Evolutionary conservation across 2,329 filamentous ascomycete species (phyloP).

Genomic region (Cytospora chrysosperma): DNA sequence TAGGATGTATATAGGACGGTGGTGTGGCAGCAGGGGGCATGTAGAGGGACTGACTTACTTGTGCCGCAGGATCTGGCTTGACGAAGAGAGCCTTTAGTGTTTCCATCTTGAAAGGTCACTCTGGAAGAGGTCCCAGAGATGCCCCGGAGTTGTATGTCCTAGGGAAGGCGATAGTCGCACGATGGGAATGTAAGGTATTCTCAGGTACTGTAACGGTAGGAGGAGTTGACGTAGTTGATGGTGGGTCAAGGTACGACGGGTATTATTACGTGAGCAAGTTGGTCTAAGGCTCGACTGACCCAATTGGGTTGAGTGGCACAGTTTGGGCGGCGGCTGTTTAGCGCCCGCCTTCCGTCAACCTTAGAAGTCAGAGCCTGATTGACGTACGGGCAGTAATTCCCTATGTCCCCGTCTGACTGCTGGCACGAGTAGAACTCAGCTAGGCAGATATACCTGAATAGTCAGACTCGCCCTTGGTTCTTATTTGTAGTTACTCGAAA

Average conservation of each 20-base stretch:
- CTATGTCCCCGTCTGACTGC: background rate
- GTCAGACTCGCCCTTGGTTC: background rate
- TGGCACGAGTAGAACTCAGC: background rate
- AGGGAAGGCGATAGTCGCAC: background rate
- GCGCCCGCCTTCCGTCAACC: constrained; percentile 9
- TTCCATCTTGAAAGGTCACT: constrained; percentile 65
- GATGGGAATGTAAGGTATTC: background rate
- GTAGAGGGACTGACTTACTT: constrained; percentile 57
- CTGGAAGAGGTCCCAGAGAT: constrained; percentile 7
- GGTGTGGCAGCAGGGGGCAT: constrained; percentile 8
- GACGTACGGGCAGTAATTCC: too few species aligned
- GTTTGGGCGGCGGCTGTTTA: constrained; percentile 9
- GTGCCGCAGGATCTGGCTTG: constrained; percentile 88
- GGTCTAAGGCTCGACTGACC: background rate
- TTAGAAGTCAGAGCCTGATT: background rate
- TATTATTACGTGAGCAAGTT: background rate
- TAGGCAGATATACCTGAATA: too few species aligned
- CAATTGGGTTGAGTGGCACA: background rate
- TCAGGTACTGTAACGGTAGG: background rate
- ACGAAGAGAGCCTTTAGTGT: constrained; percentile 81
- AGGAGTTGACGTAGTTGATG: constrained; percentile 22
- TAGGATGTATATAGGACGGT: background rate
- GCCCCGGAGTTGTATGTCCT: background rate
- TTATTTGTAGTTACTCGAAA: background rate
- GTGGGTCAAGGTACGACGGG: constrained; percentile 8